phyloP scores from a whole-genome alignment of 495 filamentous ascomycete species.

The Annulohypoxylon stygium region DNA sequence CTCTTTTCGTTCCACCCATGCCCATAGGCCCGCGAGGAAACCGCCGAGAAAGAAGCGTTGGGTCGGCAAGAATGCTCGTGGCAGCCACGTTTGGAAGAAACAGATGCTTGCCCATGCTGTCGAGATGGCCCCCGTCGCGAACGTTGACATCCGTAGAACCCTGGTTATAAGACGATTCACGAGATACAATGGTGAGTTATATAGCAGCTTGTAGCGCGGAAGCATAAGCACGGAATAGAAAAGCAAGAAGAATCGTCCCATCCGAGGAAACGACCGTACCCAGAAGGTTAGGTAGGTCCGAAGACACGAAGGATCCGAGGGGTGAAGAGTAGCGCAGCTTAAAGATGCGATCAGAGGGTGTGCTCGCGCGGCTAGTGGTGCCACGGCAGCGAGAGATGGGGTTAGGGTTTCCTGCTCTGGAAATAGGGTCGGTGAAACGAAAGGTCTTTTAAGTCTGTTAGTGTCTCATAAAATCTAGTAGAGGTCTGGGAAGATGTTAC shows the following conservation, averaged over 20 bases:
- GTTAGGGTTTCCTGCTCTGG: constrained; percentile 77
- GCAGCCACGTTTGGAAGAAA: constrained; percentile 83
- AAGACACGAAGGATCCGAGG: constrained; percentile 84
- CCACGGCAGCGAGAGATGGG: constrained; percentile 71
- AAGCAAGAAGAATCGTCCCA: constrained; percentile 81
- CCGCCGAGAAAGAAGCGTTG: constrained; percentile 91
- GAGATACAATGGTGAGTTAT: constrained; percentile 73
- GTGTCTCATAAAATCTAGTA: constrained; percentile 8
- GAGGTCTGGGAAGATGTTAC: constrained; percentile 46
- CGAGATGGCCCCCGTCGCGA: constrained; percentile 81
- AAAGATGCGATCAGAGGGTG: constrained; percentile 86
- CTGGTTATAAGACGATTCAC: constrained; percentile 71
- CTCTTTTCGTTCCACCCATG: constrained; percentile 73
- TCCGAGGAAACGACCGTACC: constrained; percentile 79
- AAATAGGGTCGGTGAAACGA: constrained; percentile 89
- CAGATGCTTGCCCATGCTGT: constrained; percentile 90
- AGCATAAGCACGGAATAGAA: constrained; percentile 75
- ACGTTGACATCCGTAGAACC: constrained; percentile 77
- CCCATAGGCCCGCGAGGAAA: constrained; percentile 85
- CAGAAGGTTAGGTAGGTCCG: constrained; percentile 87
- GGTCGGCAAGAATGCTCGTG: constrained; percentile 78
- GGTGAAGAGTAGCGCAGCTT: constrained; percentile 93
- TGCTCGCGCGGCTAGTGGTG: constrained; percentile 83
- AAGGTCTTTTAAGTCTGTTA: constrained; percentile 62
- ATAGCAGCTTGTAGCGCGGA: constrained; percentile 72